Percentiles rank a stretch among this genome's conserved stretches.
Conservation (phyloP, 768 basidiomycete genomes). For the Amanita phalloides region DNA sequence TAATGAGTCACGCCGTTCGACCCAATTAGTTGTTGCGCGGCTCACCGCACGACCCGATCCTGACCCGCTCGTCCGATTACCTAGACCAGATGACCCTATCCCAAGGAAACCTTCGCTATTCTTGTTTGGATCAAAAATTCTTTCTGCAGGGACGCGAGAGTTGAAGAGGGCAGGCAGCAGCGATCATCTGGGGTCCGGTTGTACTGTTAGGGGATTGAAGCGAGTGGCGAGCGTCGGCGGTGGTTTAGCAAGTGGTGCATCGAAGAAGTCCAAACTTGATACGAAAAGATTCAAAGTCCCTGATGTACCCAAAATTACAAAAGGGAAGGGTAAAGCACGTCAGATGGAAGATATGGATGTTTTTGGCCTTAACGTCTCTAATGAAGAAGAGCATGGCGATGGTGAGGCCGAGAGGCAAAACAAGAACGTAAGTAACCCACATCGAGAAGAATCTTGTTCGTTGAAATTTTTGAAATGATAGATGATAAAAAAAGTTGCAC, state of each 20-base stretch:
- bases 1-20: not conserved
- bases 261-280: slow-evolving; percentile 24
- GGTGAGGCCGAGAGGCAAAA: slow-evolving; percentile 42
- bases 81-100: slow-evolving; percentile 71
- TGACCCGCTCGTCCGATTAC: slow-evolving; percentile 25
- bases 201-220: slow-evolving; percentile 16
- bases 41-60: slow-evolving; percentile 32
- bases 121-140: slow-evolving; percentile 16
- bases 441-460: not conserved
- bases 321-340: slow-evolving; percentile 21
- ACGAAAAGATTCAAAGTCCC: slow-evolving; percentile 38
- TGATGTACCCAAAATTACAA: slow-evolving; percentile 24
- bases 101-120: slow-evolving; percentile 54
- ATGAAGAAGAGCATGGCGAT: slow-evolving; percentile 11
- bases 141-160: not conserved
- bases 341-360: slow-evolving; percentile 29
- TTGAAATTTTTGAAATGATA: slow-evolving; percentile 9
- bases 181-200: not conserved
- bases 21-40: slow-evolving; percentile 48
- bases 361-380: slow-evolving; percentile 19
- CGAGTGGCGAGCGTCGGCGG: slow-evolving; percentile 18
- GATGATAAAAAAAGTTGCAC: slow-evolving; percentile 34
- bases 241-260: slow-evolving; percentile 7
- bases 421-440: slow-evolving; percentile 37
- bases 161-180: not conserved